Evolutionary conservation across 139 green algal species (phyloP).

Genomic region (Micromonas commoda): DNA sequence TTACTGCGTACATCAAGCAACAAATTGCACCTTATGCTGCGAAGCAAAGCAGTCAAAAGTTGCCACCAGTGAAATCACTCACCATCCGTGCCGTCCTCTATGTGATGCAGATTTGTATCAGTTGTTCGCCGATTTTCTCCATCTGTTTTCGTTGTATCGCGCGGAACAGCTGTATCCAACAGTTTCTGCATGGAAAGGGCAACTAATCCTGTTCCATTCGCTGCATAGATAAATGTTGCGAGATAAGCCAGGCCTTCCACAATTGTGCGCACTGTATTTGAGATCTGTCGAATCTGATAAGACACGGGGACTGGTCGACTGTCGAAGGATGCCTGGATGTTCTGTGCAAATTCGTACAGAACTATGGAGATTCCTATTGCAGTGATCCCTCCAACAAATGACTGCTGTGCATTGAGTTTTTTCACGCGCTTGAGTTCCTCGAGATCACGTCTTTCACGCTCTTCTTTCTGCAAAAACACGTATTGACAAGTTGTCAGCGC

Average conservation of each 20-base stretch:
- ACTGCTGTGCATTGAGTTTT: background rate
- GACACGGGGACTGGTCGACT: background rate
- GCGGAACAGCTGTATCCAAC: too few relatives aligned
- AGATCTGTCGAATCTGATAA: conserved; percentile 53
- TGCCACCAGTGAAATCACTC: too few relatives aligned
- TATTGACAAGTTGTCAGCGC: background rate
- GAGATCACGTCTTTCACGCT: background rate
- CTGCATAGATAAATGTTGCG: conserved; percentile 63
- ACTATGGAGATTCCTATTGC: background rate
- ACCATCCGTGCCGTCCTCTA: too few relatives aligned
- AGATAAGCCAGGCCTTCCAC: conserved; percentile 59
- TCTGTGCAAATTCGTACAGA: background rate
- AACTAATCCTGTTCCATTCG: conserved; percentile 37
- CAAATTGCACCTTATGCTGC: too few relatives aligned
- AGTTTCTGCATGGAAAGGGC: background rate
- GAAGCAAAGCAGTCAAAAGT: too few relatives aligned
- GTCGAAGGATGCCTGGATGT: background rate
- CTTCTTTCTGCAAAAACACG: background rate
- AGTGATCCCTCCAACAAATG: conserved; percentile 2
- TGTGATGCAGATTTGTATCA: too few relatives aligned
- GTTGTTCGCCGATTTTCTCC: too few relatives aligned
- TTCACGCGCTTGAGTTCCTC: background rate
- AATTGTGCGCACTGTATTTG: conserved; percentile 63
- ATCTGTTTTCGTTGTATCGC: too few relatives aligned
- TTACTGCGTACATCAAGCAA: too few relatives aligned